A percentile compares a stretch with the other conserved stretches of the same genome.
These are phyloP conservation scores for Didymella pinodella DNA, from an alignment of 2,329 filamentous ascomycete species.

Conservation along the genomic window DNA sequence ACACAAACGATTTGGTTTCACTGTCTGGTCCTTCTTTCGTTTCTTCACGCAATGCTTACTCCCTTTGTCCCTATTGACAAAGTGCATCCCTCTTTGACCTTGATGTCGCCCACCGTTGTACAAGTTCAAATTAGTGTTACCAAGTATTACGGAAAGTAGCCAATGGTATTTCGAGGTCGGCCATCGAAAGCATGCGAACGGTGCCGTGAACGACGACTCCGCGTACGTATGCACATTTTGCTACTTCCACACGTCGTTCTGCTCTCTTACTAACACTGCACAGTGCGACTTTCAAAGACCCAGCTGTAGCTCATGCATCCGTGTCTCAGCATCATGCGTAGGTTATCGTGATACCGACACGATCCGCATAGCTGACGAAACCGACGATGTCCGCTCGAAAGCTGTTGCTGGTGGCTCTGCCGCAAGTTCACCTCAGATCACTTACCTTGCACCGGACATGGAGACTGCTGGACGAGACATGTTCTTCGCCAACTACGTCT, in stretches of 20 bases:
- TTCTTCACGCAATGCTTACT: background rate
- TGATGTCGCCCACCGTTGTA: slow-evolving; percentile 1
- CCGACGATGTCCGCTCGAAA: slow-evolving; percentile 30
- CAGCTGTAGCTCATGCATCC: slow-evolving; percentile 34
- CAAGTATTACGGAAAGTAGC: background rate
- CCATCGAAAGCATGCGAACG: slow-evolving; percentile 32
- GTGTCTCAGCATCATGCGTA: slow-evolving; percentile 27
- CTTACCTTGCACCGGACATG: slow-evolving; percentile 30
- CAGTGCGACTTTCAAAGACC: slow-evolving; percentile 38
- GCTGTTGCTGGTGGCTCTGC: slow-evolving; percentile 12
- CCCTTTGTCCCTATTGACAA: background rate
- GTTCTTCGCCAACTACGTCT: slow-evolving; percentile 39
- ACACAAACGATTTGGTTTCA: background rate
- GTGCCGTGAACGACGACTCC: slow-evolving; percentile 30
- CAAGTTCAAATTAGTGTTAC: background rate
- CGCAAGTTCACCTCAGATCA: background rate
- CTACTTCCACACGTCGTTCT: background rate
- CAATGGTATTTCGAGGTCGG: slow-evolving; percentile 29
- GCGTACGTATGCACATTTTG: slow-evolving; percentile 15
- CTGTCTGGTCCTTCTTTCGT: background rate
- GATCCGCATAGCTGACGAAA: slow-evolving; percentile 38
- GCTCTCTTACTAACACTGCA: background rate
- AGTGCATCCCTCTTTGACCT: slow-evolving; percentile 1
- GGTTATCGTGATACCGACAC: slow-evolving; percentile 38
- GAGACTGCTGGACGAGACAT: slow-evolving; percentile 30